Percentiles rank a stretch among this genome's conserved stretches.
These are phyloP conservation scores for Cyclotella cryptica DNA, from an alignment of 108 stramenopile species.

Conservation along the genomic window DNA sequence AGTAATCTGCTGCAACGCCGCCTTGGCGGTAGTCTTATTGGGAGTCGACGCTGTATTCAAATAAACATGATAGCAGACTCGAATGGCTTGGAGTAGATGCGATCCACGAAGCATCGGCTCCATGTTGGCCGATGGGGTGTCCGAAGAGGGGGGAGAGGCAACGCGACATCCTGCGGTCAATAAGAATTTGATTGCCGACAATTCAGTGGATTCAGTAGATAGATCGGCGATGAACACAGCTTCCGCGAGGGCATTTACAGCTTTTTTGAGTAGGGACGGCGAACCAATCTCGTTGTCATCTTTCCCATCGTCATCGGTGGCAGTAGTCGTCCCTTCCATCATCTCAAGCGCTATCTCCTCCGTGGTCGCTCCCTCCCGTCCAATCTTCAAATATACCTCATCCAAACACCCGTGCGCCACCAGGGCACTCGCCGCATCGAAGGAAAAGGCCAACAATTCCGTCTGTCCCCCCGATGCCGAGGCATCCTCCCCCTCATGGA, in stretches of 20 bases:
- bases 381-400: constrained; percentile 60
- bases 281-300: constrained; percentile 19
- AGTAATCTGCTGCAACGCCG: constrained; percentile 93
- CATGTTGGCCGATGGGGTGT: background rate
- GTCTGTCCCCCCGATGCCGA: constrained; percentile 7
- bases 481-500: background rate
- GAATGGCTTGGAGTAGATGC: constrained; percentile 91
- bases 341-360: constrained; percentile 20
- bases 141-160: constrained; percentile 4
- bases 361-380: constrained; percentile 7
- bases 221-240: constrained; percentile 73
- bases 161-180: constrained; percentile 76
- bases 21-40: constrained; percentile 96
- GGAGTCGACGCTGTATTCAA: constrained; percentile 81
- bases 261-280: constrained; percentile 42
- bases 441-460: constrained; percentile 58
- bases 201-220: constrained; percentile 61
- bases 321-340: background rate
- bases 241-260: constrained; percentile 68
- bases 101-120: constrained; percentile 82
- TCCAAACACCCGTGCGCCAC: constrained; percentile 87
- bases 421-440: constrained; percentile 67
- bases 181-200: constrained; percentile 82
- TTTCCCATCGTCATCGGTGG: constrained; percentile 34
- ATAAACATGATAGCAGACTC: constrained; percentile 93